These are phyloP conservation scores for Citrus hindsii DNA, from an alignment of 345 rosid genomes.

Conservation along the genomic window DNA sequence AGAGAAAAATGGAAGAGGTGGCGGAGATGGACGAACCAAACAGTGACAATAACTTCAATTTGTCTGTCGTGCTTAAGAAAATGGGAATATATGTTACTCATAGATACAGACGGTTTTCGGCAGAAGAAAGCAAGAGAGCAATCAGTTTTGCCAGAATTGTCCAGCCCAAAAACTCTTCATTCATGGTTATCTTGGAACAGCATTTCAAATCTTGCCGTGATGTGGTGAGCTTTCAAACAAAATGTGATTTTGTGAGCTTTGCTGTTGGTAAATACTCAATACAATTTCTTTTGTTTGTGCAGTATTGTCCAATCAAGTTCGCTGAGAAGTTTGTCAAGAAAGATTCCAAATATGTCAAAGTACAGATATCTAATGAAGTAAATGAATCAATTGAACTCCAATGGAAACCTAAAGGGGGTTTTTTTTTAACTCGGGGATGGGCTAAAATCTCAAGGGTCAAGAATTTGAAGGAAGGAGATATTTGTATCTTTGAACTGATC, in stretches of 20 bases:
- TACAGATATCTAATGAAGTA: not conserved
- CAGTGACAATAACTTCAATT: not conserved
- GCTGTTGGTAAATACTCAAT: not conserved
- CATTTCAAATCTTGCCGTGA: accelerated
- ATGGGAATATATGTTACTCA: slow-evolving; percentile 12
- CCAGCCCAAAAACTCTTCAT: slow-evolving; percentile 34
- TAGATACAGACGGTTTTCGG: not conserved
- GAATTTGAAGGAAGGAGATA: slow-evolving; percentile 4
- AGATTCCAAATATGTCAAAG: not conserved
- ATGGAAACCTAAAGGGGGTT: not conserved
- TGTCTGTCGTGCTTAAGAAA: not conserved
- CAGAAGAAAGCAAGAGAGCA: slow-evolving; percentile 28
- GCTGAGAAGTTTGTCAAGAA: not conserved
- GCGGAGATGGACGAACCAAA: slow-evolving; percentile 2
- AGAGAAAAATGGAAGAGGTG: slow-evolving; percentile 12
- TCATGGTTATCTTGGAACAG: slow-evolving; percentile 30
- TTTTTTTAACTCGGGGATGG: not conserved
- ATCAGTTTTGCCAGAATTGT: slow-evolving; percentile 26
- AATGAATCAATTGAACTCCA: not conserved
- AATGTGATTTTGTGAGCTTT: not conserved
- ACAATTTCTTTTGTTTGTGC: not conserved
- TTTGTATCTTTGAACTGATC: slow-evolving; percentile 8
- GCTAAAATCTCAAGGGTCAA: not conserved
- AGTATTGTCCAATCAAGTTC: slow-evolving; percentile 10
- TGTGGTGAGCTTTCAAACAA: not conserved